phyloP scores from a whole-genome alignment of 2,329 filamentous ascomycete species.

The Fusarium humuli region DNA sequence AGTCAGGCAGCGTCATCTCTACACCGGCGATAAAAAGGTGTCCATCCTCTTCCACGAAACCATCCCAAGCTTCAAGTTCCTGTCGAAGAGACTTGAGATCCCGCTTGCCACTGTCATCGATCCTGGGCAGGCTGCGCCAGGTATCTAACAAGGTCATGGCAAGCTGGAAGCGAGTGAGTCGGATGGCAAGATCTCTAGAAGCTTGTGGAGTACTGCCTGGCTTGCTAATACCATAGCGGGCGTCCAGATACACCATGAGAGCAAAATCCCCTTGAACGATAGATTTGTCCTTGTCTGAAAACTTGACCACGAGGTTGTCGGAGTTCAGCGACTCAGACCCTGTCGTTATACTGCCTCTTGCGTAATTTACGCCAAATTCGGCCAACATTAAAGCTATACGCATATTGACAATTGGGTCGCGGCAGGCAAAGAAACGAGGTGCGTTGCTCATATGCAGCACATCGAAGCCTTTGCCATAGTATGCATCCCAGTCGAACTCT shows the following conservation, averaged over 20 bases:
- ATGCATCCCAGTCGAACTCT: conserved; percentile 77
- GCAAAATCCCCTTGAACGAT: conserved; percentile 62
- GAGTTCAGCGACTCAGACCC: conserved; percentile 17
- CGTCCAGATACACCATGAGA: conserved; percentile 71
- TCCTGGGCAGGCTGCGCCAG: conserved; percentile 47
- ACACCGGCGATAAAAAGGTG: conserved; percentile 60
- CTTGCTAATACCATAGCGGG: conserved; percentile 57
- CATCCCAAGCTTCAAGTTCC: conserved; percentile 58
- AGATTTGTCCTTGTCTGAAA: conserved; percentile 68
- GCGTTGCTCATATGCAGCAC: conserved; percentile 74
- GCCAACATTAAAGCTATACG: conserved; percentile 63
- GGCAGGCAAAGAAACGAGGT: conserved; percentile 63
- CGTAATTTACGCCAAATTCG: conserved; percentile 60
- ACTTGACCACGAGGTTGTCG: conserved; percentile 55
- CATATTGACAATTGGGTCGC: conserved; percentile 61
- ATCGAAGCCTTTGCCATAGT: conserved; percentile 86
- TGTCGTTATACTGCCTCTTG: conserved; percentile 57
- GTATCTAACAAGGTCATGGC: conserved; percentile 52
- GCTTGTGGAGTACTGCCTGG: conserved; percentile 40
- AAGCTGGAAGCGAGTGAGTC: conserved; percentile 57
- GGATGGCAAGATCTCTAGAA: conserved; percentile 50
- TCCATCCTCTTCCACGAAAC: conserved; percentile 48
- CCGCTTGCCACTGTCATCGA: conserved; percentile 8
- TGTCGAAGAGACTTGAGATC: conserved; percentile 43
- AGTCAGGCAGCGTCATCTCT: conserved; percentile 62